Base-by-base conservation (phyloP, 1,139 yeast species). In the Sugiyamaella grinbergsii region DNA sequence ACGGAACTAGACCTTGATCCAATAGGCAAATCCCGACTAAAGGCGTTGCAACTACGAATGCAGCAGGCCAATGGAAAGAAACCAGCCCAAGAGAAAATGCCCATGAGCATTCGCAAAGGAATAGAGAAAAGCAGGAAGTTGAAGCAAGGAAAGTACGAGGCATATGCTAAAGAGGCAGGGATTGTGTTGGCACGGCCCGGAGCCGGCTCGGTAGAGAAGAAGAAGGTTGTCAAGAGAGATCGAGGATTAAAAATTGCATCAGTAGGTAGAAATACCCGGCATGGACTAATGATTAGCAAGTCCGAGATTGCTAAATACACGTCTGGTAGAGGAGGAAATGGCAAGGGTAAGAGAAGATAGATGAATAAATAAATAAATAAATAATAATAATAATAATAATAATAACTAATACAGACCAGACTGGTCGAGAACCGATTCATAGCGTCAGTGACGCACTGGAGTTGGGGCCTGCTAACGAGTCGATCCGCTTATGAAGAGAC, bases 81-180 rank as follows among this genome's bases (percentile, higher is more conserved):
- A 22, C 63, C 83, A 6, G 75, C 58, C 54, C 71, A 49, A 71
- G 95, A 87, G 60, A 85, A 81, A 47, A 85, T 88, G 80, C 96
- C 98, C 11, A 90, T 93, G 91, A 68, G 78, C 19, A 82, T 89
- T 75, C 77, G 97, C 53, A 86, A 85, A 63, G 96, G 96, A 1
- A 85, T 91, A 84, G 73, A 86, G 34, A 70, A 74, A 45, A 78
- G 82, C 47, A 77, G 83, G 49, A 69, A 76, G 38, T 67, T 71
- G 19, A 51, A 47, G 40, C 78, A 80, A 55, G 78, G 83, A 31
- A 80, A 79, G 62, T 78, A 76, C 63, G 95, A 87, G 64, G 72
- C 77, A 52, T 90, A 87, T 45, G 97, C 98, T 5, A 78, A 74
- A 54, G 91, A 91, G 36, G 95, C 95, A 1, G 98, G 98, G 6